These are phyloP conservation scores for Mimosa pudica DNA, from an alignment of 306 rosid species.

Conservation along the genomic window DNA sequence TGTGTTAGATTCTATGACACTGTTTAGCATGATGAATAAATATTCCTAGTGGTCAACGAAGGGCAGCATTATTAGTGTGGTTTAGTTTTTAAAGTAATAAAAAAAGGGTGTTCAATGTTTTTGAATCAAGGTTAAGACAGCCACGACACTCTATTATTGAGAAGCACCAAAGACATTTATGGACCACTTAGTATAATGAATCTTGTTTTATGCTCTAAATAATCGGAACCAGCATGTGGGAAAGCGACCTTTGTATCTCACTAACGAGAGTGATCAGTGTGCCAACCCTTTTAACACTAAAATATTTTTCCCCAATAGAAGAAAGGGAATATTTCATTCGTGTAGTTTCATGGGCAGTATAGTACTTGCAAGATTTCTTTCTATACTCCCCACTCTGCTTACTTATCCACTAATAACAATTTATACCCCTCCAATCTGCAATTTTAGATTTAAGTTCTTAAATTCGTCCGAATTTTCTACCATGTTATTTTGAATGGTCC, in stretches of 20 bases:
- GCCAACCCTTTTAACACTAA: background rate
- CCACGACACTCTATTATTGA: background rate
- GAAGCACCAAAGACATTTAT: background rate
- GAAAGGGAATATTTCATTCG: background rate
- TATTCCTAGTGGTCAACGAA: background rate
- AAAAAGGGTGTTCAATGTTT: background rate
- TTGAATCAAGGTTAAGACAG: background rate
- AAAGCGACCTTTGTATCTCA: background rate
- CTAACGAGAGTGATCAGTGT: background rate
- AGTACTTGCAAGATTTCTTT: background rate
- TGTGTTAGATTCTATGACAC: background rate
- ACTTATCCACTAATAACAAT: background rate
- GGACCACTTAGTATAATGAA: background rate
- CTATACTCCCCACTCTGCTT: background rate
- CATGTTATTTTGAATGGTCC: background rate
- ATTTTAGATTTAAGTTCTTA: background rate
- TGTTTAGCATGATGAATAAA: background rate
- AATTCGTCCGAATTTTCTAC: no score
- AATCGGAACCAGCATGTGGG: background rate
- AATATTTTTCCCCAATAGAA: background rate
- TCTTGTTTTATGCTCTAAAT: background rate
- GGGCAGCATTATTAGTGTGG: background rate
- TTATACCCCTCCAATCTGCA: background rate
- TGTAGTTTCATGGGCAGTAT: background rate
- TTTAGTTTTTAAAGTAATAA: background rate